Conservation (phyloP, 371 early-diverging fungal genomes). For the Saksenaea oblongispora region DNA sequence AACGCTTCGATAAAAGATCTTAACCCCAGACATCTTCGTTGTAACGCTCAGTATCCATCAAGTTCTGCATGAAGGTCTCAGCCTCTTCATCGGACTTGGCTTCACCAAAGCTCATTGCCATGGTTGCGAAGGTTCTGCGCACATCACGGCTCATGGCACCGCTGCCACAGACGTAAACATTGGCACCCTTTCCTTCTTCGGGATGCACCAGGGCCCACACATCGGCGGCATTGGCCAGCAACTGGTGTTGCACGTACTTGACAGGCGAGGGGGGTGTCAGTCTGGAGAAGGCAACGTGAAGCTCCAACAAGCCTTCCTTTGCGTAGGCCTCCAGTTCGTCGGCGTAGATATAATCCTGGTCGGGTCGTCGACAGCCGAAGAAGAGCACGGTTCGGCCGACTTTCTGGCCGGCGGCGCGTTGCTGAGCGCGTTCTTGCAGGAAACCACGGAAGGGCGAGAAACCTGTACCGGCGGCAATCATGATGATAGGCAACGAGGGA, state of each 20-base stretch:
- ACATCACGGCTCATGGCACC: constrained; percentile 24
- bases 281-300: constrained; percentile 74
- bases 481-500: constrained; percentile 34
- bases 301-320: constrained; percentile 41
- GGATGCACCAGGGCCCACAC: constrained; percentile 10
- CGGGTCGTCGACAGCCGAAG: constrained; percentile 72
- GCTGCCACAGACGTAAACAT: constrained; percentile 21
- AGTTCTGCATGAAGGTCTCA: background rate
- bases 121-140: constrained; percentile 16
- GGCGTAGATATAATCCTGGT: constrained; percentile 68
- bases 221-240: constrained; percentile 18
- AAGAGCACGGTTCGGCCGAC: constrained; percentile 47
- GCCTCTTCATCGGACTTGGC: constrained; percentile 19
- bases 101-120: constrained; percentile 15
- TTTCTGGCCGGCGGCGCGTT: constrained; percentile 7
- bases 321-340: constrained; percentile 58
- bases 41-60: constrained; percentile 16
- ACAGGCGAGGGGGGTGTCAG: background rate
- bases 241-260: constrained; percentile 28
- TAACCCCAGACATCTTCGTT: constrained; percentile 37
- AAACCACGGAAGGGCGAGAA: constrained; percentile 85
- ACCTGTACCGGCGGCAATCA: constrained; percentile 70
- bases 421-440: constrained; percentile 31
- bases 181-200: constrained; percentile 7
- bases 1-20: background rate